Percentiles rank a stretch among this genome's conserved stretches.
These are phyloP conservation scores for Nigrospora oryzae DNA, from an alignment of 2,329 filamentous ascomycete genomes.

Conservation along the genomic window DNA sequence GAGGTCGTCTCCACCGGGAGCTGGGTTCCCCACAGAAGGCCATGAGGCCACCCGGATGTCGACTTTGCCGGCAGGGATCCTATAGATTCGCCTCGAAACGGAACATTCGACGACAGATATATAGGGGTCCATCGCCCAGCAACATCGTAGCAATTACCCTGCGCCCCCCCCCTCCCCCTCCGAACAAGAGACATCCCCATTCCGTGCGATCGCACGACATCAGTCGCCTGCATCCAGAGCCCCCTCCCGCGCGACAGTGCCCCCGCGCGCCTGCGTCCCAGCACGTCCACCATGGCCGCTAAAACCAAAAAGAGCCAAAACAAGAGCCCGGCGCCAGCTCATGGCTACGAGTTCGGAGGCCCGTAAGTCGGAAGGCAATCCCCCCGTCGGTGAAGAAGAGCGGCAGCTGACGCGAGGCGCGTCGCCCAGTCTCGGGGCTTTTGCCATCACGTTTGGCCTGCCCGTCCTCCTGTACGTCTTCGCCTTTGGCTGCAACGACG, in stretches of 20 bases:
- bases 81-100: too few relatives aligned
- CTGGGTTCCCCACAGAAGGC: too few relatives aligned
- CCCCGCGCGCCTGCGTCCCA: not conserved
- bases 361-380: conserved; percentile 25
- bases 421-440: conserved; percentile 58
- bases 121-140: too few relatives aligned
- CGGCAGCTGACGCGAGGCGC: conserved; percentile 1
- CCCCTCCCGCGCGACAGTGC: not conserved
- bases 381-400: not conserved
- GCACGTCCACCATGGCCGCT: conserved; percentile 31
- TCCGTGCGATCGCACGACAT: too few relatives aligned
- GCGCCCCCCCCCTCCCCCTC: too few relatives aligned
- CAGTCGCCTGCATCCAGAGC: too few relatives aligned
- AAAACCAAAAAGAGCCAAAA: conserved; percentile 7
- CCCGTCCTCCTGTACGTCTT: conserved; percentile 73
- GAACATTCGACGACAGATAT: too few relatives aligned
- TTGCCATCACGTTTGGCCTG: conserved; percentile 70
- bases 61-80: too few relatives aligned
- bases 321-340: conserved; percentile 7
- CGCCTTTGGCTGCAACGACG: conserved; percentile 83
- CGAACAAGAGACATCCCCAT: too few relatives aligned
- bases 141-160: too few relatives aligned
- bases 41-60: too few relatives aligned
- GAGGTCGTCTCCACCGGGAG: too few relatives aligned
- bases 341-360: conserved; percentile 36